phyloP scores from a whole-genome alignment of 768 basidiomycete genomes.

The Kwoniella europaea region DNA sequence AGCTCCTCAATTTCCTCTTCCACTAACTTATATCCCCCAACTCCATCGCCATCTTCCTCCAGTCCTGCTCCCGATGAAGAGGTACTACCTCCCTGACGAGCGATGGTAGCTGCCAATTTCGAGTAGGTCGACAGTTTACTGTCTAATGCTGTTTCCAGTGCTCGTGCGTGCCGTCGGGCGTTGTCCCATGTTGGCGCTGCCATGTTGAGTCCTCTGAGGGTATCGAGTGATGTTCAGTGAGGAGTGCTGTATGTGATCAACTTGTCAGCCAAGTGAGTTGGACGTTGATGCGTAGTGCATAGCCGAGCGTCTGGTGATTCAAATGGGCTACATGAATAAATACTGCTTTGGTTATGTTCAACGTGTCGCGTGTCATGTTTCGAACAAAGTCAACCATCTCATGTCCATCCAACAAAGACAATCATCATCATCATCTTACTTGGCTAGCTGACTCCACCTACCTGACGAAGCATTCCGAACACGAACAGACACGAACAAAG shows the following conservation, averaged over 20 bases:
- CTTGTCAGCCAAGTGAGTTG: not conserved
- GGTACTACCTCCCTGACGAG: constrained; percentile 61
- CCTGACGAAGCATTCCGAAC: not conserved
- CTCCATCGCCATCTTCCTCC: constrained; percentile 65
- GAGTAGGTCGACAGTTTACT: constrained; percentile 88
- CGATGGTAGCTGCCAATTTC: constrained; percentile 70
- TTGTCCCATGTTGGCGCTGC: constrained; percentile 69
- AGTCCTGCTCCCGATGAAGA: constrained; percentile 45
- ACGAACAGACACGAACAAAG: too few relatives aligned
- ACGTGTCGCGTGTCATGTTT: constrained; percentile 11
- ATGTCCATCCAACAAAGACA: too few relatives aligned
- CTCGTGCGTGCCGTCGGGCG: constrained; percentile 87
- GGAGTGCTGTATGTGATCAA: not conserved
- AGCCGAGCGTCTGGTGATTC: not conserved
- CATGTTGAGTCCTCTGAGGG: constrained; percentile 12
- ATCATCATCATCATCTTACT: too few relatives aligned
- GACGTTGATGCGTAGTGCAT: not conserved
- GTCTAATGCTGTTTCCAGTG: constrained; percentile 90
- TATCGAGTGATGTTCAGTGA: not conserved
- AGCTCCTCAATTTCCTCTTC: constrained; percentile 86
- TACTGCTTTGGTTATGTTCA: not conserved
- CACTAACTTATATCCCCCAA: constrained; percentile 67
- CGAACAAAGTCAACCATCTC: too few relatives aligned
- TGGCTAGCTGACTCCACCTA: not conserved
- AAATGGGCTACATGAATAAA: not conserved